Evolutionary conservation across 225 moss, liverwort and hornwort species (phyloP).

Genomic region (Sphagnum tenellum): DNA sequence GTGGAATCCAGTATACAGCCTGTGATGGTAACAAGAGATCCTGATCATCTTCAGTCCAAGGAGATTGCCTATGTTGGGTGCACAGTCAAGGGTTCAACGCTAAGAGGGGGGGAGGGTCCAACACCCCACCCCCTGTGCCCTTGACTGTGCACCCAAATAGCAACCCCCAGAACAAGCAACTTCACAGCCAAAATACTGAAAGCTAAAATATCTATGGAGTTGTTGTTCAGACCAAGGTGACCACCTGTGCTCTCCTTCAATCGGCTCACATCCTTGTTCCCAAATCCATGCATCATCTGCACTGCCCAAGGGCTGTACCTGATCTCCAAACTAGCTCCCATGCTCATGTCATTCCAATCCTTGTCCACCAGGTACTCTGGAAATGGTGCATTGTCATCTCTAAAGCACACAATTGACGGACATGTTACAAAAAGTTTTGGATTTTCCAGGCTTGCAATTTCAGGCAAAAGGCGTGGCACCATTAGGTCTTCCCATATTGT

Average conservation of each 20-base stretch:
- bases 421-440: slow-evolving; percentile 16
- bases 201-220: too few relatives aligned
- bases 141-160: too few relatives aligned
- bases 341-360: slow-evolving; percentile 54
- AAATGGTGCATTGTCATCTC: slow-evolving; percentile 72
- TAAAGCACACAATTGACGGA: slow-evolving; percentile 57
- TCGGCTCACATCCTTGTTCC: slow-evolving; percentile 32
- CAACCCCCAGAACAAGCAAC: too few relatives aligned
- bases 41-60: too few relatives aligned
- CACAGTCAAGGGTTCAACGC: too few relatives aligned
- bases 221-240: background rate
- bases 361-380: slow-evolving; percentile 68
- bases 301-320: slow-evolving; percentile 74
- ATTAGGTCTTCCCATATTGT: slow-evolving; percentile 48
- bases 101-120: too few relatives aligned
- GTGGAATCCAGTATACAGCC: too few relatives aligned
- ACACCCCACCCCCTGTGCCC: too few relatives aligned
- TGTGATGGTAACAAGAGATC: too few relatives aligned
- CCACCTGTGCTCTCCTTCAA: slow-evolving; percentile 58
- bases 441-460: slow-evolving; percentile 15
- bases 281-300: slow-evolving; percentile 66
- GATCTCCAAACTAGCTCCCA: slow-evolving; percentile 60
- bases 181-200: too few relatives aligned
- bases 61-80: too few relatives aligned
- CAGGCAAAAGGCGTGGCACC: slow-evolving; percentile 18